Evolutionary conservation across 768 basidiomycete genomes (phyloP).

Genomic region (Rhizopogon rudus): DNA sequence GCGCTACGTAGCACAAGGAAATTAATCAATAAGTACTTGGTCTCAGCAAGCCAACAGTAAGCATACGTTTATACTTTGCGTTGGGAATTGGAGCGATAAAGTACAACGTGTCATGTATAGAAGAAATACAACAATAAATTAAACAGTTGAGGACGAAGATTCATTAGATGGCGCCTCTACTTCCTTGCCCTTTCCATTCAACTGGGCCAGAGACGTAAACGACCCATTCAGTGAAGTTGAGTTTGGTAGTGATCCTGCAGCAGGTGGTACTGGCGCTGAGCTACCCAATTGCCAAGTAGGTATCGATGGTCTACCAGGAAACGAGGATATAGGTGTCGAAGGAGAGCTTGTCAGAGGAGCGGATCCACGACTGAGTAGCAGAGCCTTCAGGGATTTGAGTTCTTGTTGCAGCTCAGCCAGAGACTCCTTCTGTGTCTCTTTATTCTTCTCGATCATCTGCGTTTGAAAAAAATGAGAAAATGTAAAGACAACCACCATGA

Average conservation of each 20-base stretch:
- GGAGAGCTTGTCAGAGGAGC: conserved; percentile 39
- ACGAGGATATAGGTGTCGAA: conserved; percentile 44
- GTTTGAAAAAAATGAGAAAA: conserved; percentile 1
- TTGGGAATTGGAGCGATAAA: background rate
- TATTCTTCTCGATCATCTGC: conserved; percentile 94
- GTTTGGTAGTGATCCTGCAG: conserved; percentile 12
- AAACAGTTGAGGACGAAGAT: conserved; percentile 7
- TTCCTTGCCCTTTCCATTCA: conserved; percentile 60
- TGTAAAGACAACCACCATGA: background rate
- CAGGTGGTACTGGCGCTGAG: conserved; percentile 17
- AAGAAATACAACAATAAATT: background rate
- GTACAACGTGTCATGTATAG: background rate
- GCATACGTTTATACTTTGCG: background rate
- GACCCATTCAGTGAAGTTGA: conserved; percentile 10
- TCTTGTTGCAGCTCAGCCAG: conserved; percentile 88
- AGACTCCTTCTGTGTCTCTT: conserved; percentile 78
- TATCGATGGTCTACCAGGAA: conserved; percentile 64
- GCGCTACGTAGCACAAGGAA: background rate
- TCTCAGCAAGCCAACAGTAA: background rate
- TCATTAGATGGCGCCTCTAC: conserved; percentile 23
- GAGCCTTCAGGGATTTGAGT: conserved; percentile 88
- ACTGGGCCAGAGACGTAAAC: conserved; percentile 12
- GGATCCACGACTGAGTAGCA: conserved; percentile 73
- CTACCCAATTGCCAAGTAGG: conserved; percentile 87
- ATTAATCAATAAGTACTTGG: background rate